Evolutionary conservation across 768 basidiomycete genomes (phyloP).

Genomic region (Leccinum barrowsii): DNA sequence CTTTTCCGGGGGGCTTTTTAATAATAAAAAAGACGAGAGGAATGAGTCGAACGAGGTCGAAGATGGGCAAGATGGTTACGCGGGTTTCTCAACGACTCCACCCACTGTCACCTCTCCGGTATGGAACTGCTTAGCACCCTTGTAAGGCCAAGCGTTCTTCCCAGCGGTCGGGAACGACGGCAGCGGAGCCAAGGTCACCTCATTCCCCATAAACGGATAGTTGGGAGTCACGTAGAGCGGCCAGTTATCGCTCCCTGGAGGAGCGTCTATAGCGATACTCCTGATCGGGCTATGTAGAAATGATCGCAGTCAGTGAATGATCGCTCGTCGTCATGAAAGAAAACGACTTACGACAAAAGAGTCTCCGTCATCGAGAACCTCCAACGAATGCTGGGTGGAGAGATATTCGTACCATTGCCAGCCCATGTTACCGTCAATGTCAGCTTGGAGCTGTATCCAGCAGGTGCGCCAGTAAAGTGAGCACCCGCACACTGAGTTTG

Average conservation of each 20-base stretch:
- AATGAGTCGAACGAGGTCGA: not conserved
- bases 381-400: not conserved
- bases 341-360: not conserved
- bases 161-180: not conserved
- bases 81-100: not conserved
- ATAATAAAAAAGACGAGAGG: not conserved
- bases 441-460: not conserved
- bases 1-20: not conserved
- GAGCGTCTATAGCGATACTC: not conserved
- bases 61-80: not conserved
- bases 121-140: not conserved
- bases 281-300: not conserved
- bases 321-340: not conserved
- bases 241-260: not conserved
- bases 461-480: slow-evolving; percentile 1
- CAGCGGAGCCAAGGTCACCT: not conserved
- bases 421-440: not conserved
- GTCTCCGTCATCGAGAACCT: not conserved
- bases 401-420: not conserved
- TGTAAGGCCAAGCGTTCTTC: not conserved
- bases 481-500: not conserved
- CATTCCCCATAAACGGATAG: not conserved
- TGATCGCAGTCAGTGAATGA: not conserved
- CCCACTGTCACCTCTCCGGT: not conserved
- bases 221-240: not conserved